Percentiles rank a stretch among this genome's conserved stretches.
phyloP scores from a whole-genome alignment of 257 asterid species.

The Nyctanthes arbortristis region DNA sequence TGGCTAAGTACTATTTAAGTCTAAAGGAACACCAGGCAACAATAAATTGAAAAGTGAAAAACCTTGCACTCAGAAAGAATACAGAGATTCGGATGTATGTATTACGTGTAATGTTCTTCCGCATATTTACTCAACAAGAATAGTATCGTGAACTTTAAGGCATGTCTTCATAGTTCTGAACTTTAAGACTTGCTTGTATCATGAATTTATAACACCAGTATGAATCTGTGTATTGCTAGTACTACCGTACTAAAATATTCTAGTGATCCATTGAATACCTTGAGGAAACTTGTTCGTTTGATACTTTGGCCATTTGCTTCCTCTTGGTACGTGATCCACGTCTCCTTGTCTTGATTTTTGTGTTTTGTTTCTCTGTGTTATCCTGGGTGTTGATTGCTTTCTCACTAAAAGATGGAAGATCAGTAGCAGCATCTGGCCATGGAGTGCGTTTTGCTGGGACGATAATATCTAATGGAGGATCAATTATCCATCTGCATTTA shows the following conservation, averaged over 20 bases:
- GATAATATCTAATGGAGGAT: conserved; percentile 80
- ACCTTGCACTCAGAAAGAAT: conserved; percentile 1
- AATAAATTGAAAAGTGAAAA: background rate
- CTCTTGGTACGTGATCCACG: conserved; percentile 66
- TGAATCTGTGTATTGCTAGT: conserved; percentile 10
- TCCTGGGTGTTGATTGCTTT: conserved; percentile 39
- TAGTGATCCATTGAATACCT: conserved; percentile 46
- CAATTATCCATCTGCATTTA: conserved; percentile 77
- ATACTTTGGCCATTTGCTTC: conserved; percentile 50
- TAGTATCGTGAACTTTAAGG: too few species aligned
- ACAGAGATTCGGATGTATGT: conserved; percentile 22
- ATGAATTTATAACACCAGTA: conserved; percentile 41
- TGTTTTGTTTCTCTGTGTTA: conserved; percentile 47
- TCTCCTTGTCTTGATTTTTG: conserved; percentile 54
- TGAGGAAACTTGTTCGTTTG: conserved; percentile 47
- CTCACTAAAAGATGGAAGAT: conserved; percentile 57
- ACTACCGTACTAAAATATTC: conserved; percentile 19
- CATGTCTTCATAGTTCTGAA: conserved; percentile 23
- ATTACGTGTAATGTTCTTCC: conserved; percentile 37
- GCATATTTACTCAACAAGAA: conserved; percentile 34
- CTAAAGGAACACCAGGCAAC: conserved; percentile 17
- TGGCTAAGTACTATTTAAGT: conserved; percentile 13
- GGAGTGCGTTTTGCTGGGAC: conserved; percentile 95
- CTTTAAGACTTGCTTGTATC: conserved; percentile 25
- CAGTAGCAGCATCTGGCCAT: conserved; percentile 96